phyloP scores from a whole-genome alignment of 345 rosid species.

The Combretum micranthum region DNA sequence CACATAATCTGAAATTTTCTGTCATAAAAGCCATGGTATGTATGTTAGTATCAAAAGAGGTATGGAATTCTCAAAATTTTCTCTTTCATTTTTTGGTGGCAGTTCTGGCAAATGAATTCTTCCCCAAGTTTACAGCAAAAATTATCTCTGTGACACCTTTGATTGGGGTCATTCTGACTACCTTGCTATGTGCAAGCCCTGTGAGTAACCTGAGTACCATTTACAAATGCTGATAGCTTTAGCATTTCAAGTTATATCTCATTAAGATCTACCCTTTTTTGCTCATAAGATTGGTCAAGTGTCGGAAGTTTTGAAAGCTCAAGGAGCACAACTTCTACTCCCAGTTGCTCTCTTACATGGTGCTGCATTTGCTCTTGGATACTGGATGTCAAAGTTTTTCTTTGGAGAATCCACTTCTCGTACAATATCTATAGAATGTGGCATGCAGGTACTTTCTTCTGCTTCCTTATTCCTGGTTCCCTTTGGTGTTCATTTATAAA shows the following conservation, averaged over 20 bases:
- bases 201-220: constrained; percentile 36
- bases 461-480: background rate
- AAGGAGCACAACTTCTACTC: constrained; percentile 75
- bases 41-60: no score
- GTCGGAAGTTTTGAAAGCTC: constrained; percentile 76
- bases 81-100: constrained; percentile 20
- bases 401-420: constrained; percentile 98
- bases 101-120: constrained; percentile 88
- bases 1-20: no score
- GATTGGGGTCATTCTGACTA: constrained; percentile 89
- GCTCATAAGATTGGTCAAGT: constrained; percentile 83
- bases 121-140: constrained; percentile 83
- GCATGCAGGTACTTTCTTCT: constrained; percentile 66
- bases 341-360: constrained; percentile 84
- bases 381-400: constrained; percentile 68
- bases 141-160: constrained; percentile 75
- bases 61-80: constrained; percentile 2
- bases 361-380: constrained; percentile 83
- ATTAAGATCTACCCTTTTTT: constrained; percentile 9
- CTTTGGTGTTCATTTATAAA: background rate
- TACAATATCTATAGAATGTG: constrained; percentile 94
- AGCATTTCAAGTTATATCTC: background rate
- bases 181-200: constrained; percentile 94
- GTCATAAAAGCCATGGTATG: no score
- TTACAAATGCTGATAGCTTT: background rate